Conservation (phyloP, 768 basidiomycete species). For the Amanita muscaria region DNA sequence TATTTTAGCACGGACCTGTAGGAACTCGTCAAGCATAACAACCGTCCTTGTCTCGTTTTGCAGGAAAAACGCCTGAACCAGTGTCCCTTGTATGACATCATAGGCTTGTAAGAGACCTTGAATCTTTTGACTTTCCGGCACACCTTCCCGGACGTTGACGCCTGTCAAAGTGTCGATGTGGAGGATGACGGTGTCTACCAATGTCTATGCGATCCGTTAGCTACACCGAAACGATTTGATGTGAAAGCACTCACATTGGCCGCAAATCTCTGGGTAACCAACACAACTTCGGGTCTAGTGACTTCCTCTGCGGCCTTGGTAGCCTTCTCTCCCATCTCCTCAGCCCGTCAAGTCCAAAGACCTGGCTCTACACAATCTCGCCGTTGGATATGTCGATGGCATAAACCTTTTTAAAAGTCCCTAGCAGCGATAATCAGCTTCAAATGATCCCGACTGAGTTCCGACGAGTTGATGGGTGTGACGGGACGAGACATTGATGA, state of each 20-base stretch:
- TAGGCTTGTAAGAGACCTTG: slow-evolving; percentile 41
- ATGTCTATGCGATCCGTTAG: slow-evolving; percentile 28
- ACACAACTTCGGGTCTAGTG: slow-evolving; percentile 39
- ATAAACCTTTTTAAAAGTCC: slow-evolving; percentile 62
- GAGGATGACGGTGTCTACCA: slow-evolving; percentile 67
- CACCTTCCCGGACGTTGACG: slow-evolving; percentile 29
- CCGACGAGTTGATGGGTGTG: slow-evolving; percentile 22
- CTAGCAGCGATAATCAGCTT: slow-evolving; percentile 75
- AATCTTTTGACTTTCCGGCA: background rate
- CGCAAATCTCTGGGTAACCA: slow-evolving; percentile 54
- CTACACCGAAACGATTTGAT: background rate
- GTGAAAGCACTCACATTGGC: slow-evolving; percentile 43
- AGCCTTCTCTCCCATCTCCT: slow-evolving; percentile 6
- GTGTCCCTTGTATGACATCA: slow-evolving; percentile 50
- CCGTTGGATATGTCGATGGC: slow-evolving; percentile 79
- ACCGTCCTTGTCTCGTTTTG: slow-evolving; percentile 39
- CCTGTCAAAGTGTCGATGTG: slow-evolving; percentile 76
- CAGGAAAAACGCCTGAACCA: slow-evolving; percentile 52
- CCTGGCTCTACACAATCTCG: slow-evolving; percentile 67
- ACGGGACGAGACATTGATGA: slow-evolving; percentile 43
- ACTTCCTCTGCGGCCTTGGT: background rate
- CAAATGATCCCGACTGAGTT: slow-evolving; percentile 61
- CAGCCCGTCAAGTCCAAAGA: slow-evolving; percentile 66
- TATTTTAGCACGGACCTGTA: slow-evolving; percentile 44
- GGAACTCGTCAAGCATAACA: slow-evolving; percentile 64